A percentile compares a stretch with the other conserved stretches of the same genome.
Conservation (phyloP, 106 monocot species). For the Apostasia shenzhenica region DNA sequence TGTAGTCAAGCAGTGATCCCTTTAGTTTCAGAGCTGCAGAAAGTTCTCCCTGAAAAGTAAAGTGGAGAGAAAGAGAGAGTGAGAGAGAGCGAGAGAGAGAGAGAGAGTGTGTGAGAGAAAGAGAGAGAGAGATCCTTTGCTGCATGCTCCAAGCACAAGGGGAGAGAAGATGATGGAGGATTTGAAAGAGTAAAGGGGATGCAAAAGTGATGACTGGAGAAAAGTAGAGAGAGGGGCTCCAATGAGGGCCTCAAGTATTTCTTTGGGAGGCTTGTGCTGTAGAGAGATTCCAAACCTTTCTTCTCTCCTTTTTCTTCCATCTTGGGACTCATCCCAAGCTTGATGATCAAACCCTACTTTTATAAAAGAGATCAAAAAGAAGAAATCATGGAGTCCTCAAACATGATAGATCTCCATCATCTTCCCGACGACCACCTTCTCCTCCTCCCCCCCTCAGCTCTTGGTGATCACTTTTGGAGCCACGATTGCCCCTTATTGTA, state of each 20-base stretch:
- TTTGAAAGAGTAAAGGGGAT: slow-evolving; percentile 7
- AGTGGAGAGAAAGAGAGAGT: not conserved
- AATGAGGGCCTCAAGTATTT: not conserved
- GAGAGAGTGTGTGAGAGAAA: not conserved
- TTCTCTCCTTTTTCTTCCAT: slow-evolving; percentile 6
- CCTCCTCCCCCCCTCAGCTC: not conserved
- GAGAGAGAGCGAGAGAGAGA: slow-evolving; percentile 6
- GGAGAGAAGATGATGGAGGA: not conserved
- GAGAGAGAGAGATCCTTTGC: not conserved
- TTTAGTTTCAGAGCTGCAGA: slow-evolving; percentile 18
- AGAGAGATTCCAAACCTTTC: slow-evolving; percentile 11
- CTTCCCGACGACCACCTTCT: slow-evolving; percentile 2
- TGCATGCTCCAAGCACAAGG: not conserved
- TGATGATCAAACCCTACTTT: slow-evolving; percentile 1
- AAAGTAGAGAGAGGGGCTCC: not conserved
- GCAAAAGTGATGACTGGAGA: not conserved
- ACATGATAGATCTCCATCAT: slow-evolving; percentile 14
- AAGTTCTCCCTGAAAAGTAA: slow-evolving; percentile 13
- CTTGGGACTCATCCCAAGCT: slow-evolving; percentile 8
- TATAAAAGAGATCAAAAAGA: slow-evolving; percentile 11
- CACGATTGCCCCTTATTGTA: slow-evolving; percentile 6
- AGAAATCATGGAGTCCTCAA: slow-evolving; percentile 14
- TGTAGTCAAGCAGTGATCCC: not conserved
- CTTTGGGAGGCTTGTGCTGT: slow-evolving; percentile 2
- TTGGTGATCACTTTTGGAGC: not conserved